Conservation (phyloP, 2,329 filamentous ascomycete genomes). For the Dothideomycetes sp. region DNA sequence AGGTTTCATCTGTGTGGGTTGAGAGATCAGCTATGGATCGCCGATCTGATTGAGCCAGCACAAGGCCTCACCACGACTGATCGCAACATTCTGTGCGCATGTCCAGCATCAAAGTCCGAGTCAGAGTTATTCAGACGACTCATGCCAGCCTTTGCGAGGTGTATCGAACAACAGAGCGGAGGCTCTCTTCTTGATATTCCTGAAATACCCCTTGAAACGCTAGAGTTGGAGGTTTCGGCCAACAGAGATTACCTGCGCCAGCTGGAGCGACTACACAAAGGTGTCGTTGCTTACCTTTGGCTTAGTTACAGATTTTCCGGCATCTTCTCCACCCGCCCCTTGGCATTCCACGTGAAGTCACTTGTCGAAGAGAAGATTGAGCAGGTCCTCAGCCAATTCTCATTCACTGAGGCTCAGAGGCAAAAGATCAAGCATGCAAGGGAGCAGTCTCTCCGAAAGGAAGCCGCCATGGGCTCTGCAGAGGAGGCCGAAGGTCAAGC, state of each 20-base stretch:
- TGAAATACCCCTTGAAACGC: conserved; percentile 58
- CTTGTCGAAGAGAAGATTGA: conserved; percentile 70
- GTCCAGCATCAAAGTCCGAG: conserved; percentile 54
- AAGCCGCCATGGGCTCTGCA: conserved; percentile 2
- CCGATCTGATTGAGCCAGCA: conserved; percentile 64
- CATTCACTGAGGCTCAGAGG: conserved; percentile 22
- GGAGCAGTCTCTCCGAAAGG: conserved; percentile 15
- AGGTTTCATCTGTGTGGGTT: conserved; percentile 62
- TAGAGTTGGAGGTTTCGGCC: conserved; percentile 46
- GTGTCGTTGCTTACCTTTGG: conserved; percentile 82
- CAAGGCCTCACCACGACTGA: conserved; percentile 58
- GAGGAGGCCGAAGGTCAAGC: conserved; percentile 7
- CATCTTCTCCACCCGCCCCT: conserved; percentile 61
- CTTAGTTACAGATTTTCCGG: conserved; percentile 79
- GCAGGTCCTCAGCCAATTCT: conserved; percentile 48
- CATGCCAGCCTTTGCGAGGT: conserved; percentile 53
- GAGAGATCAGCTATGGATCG: conserved; percentile 51
- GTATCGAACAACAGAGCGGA: conserved; percentile 55
- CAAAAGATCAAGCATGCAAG: conserved; percentile 16
- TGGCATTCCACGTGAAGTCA: conserved; percentile 70
- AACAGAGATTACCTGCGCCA: conserved; percentile 49
- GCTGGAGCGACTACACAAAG: conserved; percentile 71
- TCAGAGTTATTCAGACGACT: conserved; percentile 32
- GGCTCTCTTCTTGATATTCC: conserved; percentile 63
- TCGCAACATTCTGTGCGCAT: conserved; percentile 61